Percentiles rank a stretch among this genome's conserved stretches.
Conservation (phyloP, 139 green algal genomes). For the Zygnema cylindricum region DNA sequence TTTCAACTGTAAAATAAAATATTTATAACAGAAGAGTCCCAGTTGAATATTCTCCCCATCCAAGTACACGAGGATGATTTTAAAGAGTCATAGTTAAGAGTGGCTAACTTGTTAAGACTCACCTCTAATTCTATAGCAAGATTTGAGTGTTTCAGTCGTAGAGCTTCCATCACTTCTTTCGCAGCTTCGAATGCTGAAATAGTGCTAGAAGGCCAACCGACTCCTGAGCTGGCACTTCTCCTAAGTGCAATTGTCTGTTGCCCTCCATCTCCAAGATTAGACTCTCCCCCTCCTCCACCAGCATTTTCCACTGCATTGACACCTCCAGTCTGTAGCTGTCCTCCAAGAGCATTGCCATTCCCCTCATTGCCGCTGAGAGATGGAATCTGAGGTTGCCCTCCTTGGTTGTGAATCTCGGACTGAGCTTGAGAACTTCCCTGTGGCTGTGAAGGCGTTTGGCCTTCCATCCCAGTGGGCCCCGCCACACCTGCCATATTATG, state of each 20-base stretch:
- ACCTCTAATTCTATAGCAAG: slow-evolving; percentile 61
- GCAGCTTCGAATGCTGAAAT: slow-evolving; percentile 69
- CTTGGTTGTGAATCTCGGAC: background rate
- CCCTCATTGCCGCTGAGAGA: slow-evolving; percentile 27
- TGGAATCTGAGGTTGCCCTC: background rate
- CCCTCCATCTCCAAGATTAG: background rate
- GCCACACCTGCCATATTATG: slow-evolving; percentile 8
- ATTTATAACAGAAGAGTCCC: no score
- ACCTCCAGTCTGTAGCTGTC: slow-evolving; percentile 2
- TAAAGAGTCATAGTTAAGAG: no score
- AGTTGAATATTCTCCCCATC: no score
- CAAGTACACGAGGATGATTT: no score
- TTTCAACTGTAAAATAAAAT: background rate
- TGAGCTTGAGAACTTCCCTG: background rate
- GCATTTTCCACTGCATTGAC: background rate
- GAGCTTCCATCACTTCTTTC: slow-evolving; percentile 68
- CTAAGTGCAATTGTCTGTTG: background rate
- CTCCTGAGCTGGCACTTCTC: slow-evolving; percentile 21
- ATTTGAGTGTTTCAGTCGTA: slow-evolving; percentile 55
- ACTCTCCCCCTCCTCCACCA: background rate
- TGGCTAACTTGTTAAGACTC: no score
- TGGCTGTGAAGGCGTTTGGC: background rate
- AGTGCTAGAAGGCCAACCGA: slow-evolving; percentile 68
- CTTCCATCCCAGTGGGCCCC: background rate
- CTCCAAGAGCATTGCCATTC: slow-evolving; percentile 2